Evolutionary conservation across 495 filamentous ascomycete species (phyloP).

Genomic region (Sporormia fimetaria): DNA sequence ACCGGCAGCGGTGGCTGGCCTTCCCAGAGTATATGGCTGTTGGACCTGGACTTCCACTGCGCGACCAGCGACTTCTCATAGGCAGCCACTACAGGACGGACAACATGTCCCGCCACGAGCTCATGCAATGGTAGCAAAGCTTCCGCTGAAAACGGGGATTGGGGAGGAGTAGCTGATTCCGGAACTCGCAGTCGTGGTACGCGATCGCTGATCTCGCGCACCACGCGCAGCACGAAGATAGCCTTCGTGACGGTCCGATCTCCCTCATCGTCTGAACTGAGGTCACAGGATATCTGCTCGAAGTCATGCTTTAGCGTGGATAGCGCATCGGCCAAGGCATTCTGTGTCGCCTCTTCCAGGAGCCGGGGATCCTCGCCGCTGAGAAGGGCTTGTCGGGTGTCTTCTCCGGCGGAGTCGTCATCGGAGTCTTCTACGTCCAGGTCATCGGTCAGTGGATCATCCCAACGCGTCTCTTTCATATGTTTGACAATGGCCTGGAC

Average conservation of each 20-base stretch:
- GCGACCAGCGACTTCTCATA: conserved; percentile 5
- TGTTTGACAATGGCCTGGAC: conserved; percentile 51
- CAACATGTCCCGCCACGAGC: conserved; percentile 10
- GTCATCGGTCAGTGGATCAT: conserved; percentile 62
- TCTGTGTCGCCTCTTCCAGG: conserved; percentile 49
- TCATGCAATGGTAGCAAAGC: conserved; percentile 20
- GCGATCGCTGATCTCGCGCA: conserved; percentile 61
- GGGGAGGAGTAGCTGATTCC: conserved; percentile 6
- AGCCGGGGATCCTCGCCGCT: conserved; percentile 60
- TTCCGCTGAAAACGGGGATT: conserved; percentile 7
- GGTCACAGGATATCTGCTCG: conserved; percentile 32
- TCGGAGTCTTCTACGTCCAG: conserved; percentile 58
- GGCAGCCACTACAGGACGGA: background rate
- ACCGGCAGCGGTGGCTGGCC: conserved; percentile 61
- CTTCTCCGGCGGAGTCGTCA: conserved; percentile 33
- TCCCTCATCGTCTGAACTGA: conserved; percentile 25
- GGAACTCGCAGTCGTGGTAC: conserved; percentile 39
- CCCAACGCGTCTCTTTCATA: conserved; percentile 59
- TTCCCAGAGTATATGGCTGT: conserved; percentile 54
- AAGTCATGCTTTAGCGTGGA: conserved; percentile 47
- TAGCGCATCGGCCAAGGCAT: conserved; percentile 48
- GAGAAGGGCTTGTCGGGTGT: conserved; percentile 51
- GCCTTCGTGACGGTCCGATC: conserved; percentile 41
- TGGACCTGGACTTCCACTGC: background rate
- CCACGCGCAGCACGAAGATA: conserved; percentile 60